These are phyloP conservation scores for Hypoxylon rickii DNA, from an alignment of 495 filamentous ascomycete species.

Conservation along the genomic window DNA sequence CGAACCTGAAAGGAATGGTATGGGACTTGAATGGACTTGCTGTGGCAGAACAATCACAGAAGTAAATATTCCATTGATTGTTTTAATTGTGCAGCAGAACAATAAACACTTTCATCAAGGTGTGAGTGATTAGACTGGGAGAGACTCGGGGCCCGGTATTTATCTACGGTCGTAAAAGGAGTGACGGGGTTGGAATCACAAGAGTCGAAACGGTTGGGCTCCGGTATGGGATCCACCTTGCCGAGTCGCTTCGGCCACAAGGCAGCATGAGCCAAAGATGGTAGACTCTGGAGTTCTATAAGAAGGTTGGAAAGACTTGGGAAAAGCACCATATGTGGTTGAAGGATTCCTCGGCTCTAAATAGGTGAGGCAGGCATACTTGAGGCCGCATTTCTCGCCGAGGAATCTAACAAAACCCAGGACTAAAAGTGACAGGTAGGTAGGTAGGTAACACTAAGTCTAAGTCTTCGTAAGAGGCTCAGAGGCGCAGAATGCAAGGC, in stretches of 20 bases:
- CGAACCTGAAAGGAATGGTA: constrained; percentile 14
- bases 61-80: constrained; percentile 18
- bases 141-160: constrained; percentile 14
- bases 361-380: constrained; percentile 19
- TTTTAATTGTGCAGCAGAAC: constrained; percentile 13
- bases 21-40: constrained; percentile 4
- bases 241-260: constrained; percentile 1
- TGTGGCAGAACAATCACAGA: constrained; percentile 20
- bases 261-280: constrained; percentile 16
- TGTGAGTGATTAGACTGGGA: constrained; percentile 1
- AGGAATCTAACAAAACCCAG: too few relatives aligned
- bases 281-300: constrained; percentile 11
- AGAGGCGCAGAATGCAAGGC: too few relatives aligned
- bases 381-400: not conserved
- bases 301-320: constrained; percentile 13
- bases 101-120: constrained; percentile 18
- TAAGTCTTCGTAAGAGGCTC: not conserved
- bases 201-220: not conserved
- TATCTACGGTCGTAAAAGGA: not conserved
- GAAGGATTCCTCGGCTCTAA: not conserved
- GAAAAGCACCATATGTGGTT: not conserved
- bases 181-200: not conserved
- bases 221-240: constrained; percentile 13
- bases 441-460: constrained; percentile 2
- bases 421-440: not conserved